Evolutionary conservation across 1,284 basidiomycete species (phyloP), one percentile per base, ranked within the genome.

Genomic region (Leucoagaricus sp.): DNA sequence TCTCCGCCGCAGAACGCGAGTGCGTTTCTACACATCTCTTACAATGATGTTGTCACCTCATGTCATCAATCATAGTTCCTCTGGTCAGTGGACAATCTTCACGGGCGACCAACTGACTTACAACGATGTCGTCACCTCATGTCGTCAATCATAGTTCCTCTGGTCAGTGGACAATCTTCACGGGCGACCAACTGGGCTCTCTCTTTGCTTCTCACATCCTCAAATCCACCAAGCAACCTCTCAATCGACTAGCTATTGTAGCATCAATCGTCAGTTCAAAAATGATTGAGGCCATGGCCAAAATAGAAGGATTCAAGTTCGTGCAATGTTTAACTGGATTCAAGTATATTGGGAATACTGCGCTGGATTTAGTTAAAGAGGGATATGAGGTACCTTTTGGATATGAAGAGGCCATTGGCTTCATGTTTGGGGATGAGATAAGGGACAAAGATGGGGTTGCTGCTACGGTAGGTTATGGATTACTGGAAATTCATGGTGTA

Each of bases 381-480:
- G 92, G 91, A 0, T 91, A 81, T 64, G 80, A 86, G 25, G 89
- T 92, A 8, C 83, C 82, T 0, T 93, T 94, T 67, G 91, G 87
- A 7, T 94, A 94, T 63, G 92, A 94, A 69, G 92, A 94, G 69
- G 93, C 93, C 0, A 93, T 94, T 55, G 90, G 92, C 1, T 94
- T 83, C 65, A 93, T 93, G 90, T 85, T 92, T 67, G 89, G 89
- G 12, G 73, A 80, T 6, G 75, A 84, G 44, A 83, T 94, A 60
- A 79, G 89, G 29, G 93, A 94, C 67, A 94, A 94, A 66, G 92
- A 94, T 65, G 92, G 92, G 2, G 83, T 94, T 46, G 82, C 89
- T 54, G 87, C 89, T 3, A 84, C 85, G 21, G 89, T 91, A 61
- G 63, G 75, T 58, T 10, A 23, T 52, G 15, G 29, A 34, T 1